Conservation (phyloP, 208 protist species). For the Acanthamoeba healyi region DNA sequence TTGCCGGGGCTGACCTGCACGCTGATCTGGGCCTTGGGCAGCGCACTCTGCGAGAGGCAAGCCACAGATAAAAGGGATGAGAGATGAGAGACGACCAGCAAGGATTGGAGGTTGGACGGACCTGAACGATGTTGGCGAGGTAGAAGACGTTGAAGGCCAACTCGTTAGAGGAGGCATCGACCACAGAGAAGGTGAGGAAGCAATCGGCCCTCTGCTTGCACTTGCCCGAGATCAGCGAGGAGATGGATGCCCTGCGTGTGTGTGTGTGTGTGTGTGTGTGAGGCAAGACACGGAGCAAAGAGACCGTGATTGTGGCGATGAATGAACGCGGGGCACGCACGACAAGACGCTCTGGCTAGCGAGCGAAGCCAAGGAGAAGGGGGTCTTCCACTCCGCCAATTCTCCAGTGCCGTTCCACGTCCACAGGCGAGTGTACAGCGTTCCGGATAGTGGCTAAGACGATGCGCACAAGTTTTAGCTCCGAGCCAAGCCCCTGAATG, state of each 20-base stretch:
- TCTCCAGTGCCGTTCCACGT: not conserved
- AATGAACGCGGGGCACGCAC: not conserved
- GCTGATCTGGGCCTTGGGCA: not conserved
- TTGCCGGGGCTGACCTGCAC: not conserved
- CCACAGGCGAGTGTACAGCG: slow-evolving; percentile 30
- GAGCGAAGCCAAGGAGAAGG: not conserved
- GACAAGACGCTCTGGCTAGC: not conserved
- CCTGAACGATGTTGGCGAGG: not conserved
- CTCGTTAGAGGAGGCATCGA: not conserved
- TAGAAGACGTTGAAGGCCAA: slow-evolving; percentile 11
- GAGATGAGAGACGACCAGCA: not conserved
- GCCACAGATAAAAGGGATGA: not conserved
- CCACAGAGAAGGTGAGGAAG: slow-evolving; percentile 10
- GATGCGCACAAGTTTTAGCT: not conserved
- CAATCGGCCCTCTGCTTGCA: slow-evolving; percentile 29
- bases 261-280: too few species aligned
- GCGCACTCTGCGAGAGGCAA: not conserved
- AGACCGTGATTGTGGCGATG: not conserved
- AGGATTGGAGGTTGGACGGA: not conserved
- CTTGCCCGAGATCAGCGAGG: not conserved
- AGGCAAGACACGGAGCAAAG: too few species aligned
- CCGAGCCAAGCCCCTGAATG: not conserved
- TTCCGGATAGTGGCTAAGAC: not conserved
- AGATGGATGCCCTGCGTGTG: slow-evolving; percentile 3
- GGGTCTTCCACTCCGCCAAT: not conserved